phyloP scores from a whole-genome alignment of 78 protist species.

The Mantamonas sphyraenae region DNA sequence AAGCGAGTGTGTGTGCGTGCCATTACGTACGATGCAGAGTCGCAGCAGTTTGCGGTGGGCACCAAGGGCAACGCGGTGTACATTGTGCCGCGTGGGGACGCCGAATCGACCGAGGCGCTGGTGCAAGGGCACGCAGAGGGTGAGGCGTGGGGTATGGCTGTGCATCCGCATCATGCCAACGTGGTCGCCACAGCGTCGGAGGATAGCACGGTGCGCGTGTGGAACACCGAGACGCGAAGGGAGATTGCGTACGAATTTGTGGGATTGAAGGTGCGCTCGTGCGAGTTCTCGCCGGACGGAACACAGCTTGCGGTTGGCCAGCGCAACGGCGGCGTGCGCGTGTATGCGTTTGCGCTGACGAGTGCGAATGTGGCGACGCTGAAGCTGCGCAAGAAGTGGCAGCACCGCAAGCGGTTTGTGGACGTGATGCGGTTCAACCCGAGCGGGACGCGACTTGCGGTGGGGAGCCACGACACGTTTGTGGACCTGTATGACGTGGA shows the following conservation, averaged over 20 bases:
- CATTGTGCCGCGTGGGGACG: no score
- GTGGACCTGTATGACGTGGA: slow-evolving; percentile 19
- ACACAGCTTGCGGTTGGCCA: not conserved
- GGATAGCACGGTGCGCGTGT: slow-evolving; percentile 4
- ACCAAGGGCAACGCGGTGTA: not conserved
- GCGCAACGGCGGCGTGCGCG: not conserved
- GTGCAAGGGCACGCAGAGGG: slow-evolving; percentile 10
- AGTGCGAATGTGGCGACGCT: not conserved
- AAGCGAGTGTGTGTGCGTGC: no score
- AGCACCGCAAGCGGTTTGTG: slow-evolving; percentile 10
- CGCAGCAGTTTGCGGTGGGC: not conserved
- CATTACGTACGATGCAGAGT: no score
- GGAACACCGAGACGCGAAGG: slow-evolving; percentile 5
- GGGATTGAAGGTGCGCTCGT: not conserved
- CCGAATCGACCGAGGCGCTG: not conserved
- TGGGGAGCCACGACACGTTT: slow-evolving; percentile 27
- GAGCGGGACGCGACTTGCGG: slow-evolving; percentile 17
- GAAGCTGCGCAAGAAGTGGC: not conserved
- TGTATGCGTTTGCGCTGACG: no score
- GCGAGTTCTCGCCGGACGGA: not conserved
- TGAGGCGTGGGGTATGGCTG: slow-evolving; percentile 39
- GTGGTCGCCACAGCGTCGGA: not conserved
- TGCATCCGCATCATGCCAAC: no score
- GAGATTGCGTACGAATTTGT: not conserved
- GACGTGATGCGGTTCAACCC: no score